Conservation (phyloP, 768 basidiomycete species). For the Auriculariales sp. region DNA sequence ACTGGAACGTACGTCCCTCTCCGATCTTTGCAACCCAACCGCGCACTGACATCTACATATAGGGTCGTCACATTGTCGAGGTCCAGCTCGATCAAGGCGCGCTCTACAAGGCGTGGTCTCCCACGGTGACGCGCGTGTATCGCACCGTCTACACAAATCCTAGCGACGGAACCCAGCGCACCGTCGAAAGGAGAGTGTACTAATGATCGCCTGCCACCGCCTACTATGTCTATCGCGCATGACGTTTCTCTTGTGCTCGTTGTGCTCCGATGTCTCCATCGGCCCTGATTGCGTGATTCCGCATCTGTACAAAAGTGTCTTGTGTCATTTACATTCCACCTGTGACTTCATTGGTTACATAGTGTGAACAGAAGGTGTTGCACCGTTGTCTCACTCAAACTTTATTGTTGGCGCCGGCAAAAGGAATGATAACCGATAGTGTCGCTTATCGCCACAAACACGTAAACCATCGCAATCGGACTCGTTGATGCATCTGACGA, state of each 20-base stretch:
- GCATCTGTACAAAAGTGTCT: no score
- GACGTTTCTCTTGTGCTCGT: constrained; percentile 12
- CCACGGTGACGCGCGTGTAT: constrained; percentile 62
- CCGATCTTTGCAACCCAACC: not conserved
- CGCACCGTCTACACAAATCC: constrained; percentile 49
- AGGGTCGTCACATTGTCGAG: constrained; percentile 76
- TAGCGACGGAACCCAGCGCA: constrained; percentile 35
- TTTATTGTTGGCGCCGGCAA: no score
- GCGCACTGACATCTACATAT: not conserved
- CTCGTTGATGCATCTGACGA: no score
- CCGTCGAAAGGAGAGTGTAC: constrained; percentile 61
- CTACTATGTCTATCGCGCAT: constrained; percentile 6
- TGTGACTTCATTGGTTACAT: no score
- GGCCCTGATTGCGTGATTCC: constrained; percentile 14
- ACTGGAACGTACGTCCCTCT: constrained; percentile 41
- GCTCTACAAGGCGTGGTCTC: constrained; percentile 58
- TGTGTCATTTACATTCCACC: no score
- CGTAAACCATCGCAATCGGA: no score
- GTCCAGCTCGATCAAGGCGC: constrained; percentile 62
- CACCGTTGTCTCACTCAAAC: no score
- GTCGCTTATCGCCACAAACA: no score
- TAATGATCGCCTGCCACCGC: constrained; percentile 33
- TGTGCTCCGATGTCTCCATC: constrained; percentile 15
- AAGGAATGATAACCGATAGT: no score
- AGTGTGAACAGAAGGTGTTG: no score